Percentiles rank a stretch among this genome's conserved stretches.
Conservation (phyloP, 1,284 basidiomycete genomes). For the Fomitopsis palustris region DNA sequence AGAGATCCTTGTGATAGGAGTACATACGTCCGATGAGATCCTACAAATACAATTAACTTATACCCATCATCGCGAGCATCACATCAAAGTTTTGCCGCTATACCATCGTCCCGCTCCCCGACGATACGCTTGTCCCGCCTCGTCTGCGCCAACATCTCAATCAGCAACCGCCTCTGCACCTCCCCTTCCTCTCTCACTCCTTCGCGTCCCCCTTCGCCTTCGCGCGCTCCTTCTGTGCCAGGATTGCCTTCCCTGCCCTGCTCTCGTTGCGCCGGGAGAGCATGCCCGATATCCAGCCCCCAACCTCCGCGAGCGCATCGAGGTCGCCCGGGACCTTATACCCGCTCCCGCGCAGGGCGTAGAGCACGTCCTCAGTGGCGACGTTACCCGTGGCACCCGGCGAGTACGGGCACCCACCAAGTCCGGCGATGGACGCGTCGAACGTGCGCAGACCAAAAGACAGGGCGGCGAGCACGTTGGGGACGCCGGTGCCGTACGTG, state of each 20-base stretch:
- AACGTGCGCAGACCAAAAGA: slow-evolving; percentile 64
- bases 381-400: slow-evolving; percentile 95
- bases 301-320: slow-evolving; percentile 66
- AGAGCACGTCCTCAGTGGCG: slow-evolving; percentile 87
- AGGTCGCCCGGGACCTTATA: slow-evolving; percentile 67
- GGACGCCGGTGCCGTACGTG: slow-evolving; percentile 82
- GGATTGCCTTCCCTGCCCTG: slow-evolving; percentile 77
- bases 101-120: no score
- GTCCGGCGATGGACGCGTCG: slow-evolving; percentile 78
- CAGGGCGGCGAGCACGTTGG: slow-evolving; percentile 69
- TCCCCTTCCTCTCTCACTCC: slow-evolving; percentile 20
- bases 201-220: slow-evolving; percentile 21
- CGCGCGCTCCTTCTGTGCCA: slow-evolving; percentile 47
- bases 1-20: no score
- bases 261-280: slow-evolving; percentile 73
- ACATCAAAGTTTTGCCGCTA: no score
- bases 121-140: no score
- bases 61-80: no score
- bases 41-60: no score
- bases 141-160: no score
- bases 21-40: no score
- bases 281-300: slow-evolving; percentile 75
- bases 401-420: slow-evolving; percentile 94
- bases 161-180: no score
- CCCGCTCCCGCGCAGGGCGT: slow-evolving; percentile 71